Percentiles rank a stretch among this genome's conserved stretches.
Conservation (phyloP, 768 basidiomycete genomes). For the Kockovaella imperatae region DNA sequence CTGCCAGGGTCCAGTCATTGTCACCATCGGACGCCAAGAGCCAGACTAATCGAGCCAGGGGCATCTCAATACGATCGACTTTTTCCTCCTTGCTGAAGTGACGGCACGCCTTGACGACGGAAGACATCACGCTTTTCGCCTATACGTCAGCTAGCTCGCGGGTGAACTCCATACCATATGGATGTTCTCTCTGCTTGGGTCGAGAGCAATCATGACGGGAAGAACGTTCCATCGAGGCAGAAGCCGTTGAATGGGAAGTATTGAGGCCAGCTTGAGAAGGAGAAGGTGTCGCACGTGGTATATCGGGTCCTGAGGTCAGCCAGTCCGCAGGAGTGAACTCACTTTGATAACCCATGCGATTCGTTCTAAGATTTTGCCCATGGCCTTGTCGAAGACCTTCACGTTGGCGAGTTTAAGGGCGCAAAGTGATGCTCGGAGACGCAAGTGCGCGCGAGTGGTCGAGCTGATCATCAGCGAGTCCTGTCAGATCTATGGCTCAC, state of each 20-base stretch:
- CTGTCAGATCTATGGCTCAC: not conserved
- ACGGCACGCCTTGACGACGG: conserved; percentile 1
- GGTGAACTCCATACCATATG: conserved; percentile 50
- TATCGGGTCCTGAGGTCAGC: conserved; percentile 62
- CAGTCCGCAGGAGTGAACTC: conserved; percentile 18
- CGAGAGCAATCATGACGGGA: conserved; percentile 80
- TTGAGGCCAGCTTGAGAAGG: conserved; percentile 61
- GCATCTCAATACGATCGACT: conserved; percentile 66
- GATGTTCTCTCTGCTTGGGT: conserved; percentile 78
- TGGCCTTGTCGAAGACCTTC: conserved; percentile 53
- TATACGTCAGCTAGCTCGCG: too few relatives aligned
- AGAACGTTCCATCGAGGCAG: conserved; percentile 69
- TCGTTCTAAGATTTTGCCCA: conserved; percentile 57
- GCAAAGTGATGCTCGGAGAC: conserved; percentile 72
- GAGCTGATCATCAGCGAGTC: conserved; percentile 27
- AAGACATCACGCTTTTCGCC: conserved; percentile 1
- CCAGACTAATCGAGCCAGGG: conserved; percentile 78
- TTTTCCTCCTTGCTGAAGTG: conserved; percentile 39
- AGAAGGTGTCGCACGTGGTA: conserved; percentile 76
- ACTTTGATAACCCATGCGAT: conserved; percentile 74
- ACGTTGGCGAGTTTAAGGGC: conserved; percentile 61
- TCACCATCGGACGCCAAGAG: conserved; percentile 92
- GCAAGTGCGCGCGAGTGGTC: conserved; percentile 61
- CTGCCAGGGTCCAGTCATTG: conserved; percentile 48
- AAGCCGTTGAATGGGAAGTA: conserved; percentile 60